Base-by-base conservation (phyloP, 192 early-diverging fungal species). In the Powellomyces hirtus region DNA sequence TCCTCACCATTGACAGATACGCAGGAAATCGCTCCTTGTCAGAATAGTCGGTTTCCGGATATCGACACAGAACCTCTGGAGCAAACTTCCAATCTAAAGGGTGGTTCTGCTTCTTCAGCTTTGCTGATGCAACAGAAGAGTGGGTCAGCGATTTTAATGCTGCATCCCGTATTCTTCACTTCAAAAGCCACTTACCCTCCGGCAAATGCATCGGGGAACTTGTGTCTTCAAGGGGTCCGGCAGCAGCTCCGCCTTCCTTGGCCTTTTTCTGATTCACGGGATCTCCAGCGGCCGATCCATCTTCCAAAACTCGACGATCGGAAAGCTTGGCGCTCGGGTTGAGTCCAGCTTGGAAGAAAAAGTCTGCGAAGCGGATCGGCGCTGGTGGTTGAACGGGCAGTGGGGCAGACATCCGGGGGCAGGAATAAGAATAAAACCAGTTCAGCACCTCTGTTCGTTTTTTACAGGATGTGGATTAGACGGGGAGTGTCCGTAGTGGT, bases 261-360 rank as follows among this genome's bases (percentile, higher is more conserved):
- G 59, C 16, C 16, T 36, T 33, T 37, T n/a, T 60, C 59, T 60
- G 59, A 27, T 66, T 38, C 20, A 18, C 36, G 0, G 31, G 18
- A 38, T 66, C 69, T 3, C 59, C 69, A n/a, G 60, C 69, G 4
- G 20, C 49, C 20, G 45, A 46, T 16, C 62, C 62, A 52, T 72
- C 60, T 24, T 75, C 62, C 14, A 61, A 27, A 40, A 70, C 29
- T 38, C 68, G 62, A 11, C 51, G 45, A 18, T 65, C 60, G n/a
- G 58, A 16, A 11, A 77, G 35, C n/a, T 42, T 53, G 4, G 68
- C 36, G 22, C 20, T 20, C 8, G 77, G 74, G 4, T 51, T 27
- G 10, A 82, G 38, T n/a, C 81, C 81, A 34, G 59, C 36, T 55
- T 76, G 74, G 60, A 79, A 82, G 57, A 79, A 82, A 67, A 70